A percentile compares a stretch with the other conserved stretches of the same genome.
phyloP scores from a whole-genome alignment of 257 asterid genomes.

The Henckelia pumila region DNA sequence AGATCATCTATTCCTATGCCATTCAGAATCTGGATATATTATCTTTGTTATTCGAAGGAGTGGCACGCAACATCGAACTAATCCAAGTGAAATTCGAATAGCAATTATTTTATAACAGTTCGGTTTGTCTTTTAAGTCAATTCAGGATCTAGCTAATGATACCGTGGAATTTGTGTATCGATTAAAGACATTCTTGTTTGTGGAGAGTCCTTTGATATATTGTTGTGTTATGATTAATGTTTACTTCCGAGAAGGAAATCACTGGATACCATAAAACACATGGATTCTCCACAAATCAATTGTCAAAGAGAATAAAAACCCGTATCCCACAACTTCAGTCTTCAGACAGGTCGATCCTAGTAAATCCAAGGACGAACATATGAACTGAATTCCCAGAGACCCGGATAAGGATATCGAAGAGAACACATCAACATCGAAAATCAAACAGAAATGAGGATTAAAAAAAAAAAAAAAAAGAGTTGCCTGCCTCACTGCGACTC shows the following conservation, averaged over 20 bases:
- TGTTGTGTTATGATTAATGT: neutral
- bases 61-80: too few relatives aligned
- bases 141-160: neutral
- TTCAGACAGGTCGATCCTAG: neutral
- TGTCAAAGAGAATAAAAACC: neutral
- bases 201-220: neutral
- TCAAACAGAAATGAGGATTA: neutral
- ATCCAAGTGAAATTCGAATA: neutral
- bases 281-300: conserved; percentile 16
- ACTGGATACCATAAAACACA: neutral
- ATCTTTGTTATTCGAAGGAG: neutral
- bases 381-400: neutral
- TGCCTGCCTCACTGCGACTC: conserved; percentile 77
- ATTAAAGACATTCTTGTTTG: neutral
- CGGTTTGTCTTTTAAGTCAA: neutral
- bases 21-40: too few relatives aligned
- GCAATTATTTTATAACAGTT: neutral
- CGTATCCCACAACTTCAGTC: conserved; percentile 3
- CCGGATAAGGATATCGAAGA: conserved; percentile 16
- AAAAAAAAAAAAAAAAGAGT: conserved; percentile 5
- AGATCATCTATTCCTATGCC: neutral
- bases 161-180: neutral
- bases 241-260: neutral
- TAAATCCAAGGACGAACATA: conserved; percentile 1
- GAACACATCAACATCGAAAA: neutral